Evolutionary conservation across 441 rosid species (phyloP), one percentile per base, ranked within the genome.

Genomic region (Croton setiger): DNA sequence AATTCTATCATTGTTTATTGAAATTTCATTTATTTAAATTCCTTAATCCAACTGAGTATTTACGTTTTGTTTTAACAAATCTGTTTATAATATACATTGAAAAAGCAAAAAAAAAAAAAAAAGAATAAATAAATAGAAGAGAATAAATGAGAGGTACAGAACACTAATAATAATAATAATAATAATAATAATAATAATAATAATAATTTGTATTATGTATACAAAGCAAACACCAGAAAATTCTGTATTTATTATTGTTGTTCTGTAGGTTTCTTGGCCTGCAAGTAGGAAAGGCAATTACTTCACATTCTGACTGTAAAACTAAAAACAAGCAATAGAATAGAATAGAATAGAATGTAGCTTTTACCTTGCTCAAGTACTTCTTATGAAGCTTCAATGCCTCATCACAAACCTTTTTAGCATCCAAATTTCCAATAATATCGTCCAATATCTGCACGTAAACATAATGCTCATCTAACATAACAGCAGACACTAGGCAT

Each of bases 321-420:
- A 39, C 5, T 9, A 64, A 2, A n/a, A 60, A 33, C 7, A 35
- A 15, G 60, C 35, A 57, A 70, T 14, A 23, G 7, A 17, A 11
- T n/a, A 9, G 23, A 17, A 51, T 7, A 17, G 6, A 4, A 43
- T 37, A 18, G 27, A 27, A 63, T 0, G 65, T 35, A 68, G 64
- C 71, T 69, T n/a, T 39, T 66, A 88, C 97, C 93, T 89, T 89
- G 74, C 59, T 81, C 69, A 89, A 75, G 76, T 88, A 93, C 74
- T 89, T 91, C 58, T 84, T 86, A 27, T 93, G 96, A 53, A 91
- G 80, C 86, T 91, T 91, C 74, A 93, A 66, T 52, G 96, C 97
- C 69, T 83, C 95, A 4, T 78, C 71, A 63, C 96, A 89, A 7
- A 93, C 91, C 70, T 89, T 89, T 78, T 78, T 93, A 13, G 93